A percentile compares a stretch with the other conserved stretches of the same genome.
Conservation (phyloP, 2,329 filamentous ascomycete species). For the Bipolaris victoriae region DNA sequence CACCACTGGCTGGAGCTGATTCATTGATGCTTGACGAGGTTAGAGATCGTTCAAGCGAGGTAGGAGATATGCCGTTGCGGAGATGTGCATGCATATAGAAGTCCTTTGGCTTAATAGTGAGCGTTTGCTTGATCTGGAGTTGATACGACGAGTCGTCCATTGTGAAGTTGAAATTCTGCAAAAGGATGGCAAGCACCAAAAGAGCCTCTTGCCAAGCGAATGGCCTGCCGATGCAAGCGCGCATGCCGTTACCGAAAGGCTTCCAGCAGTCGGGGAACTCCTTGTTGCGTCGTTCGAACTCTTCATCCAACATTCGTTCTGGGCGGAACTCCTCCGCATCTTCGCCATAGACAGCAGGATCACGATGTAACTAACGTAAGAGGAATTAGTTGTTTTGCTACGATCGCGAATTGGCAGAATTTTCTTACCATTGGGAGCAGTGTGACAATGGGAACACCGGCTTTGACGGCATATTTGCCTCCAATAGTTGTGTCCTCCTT, state of each 20-base stretch:
- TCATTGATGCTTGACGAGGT: conserved; percentile 30
- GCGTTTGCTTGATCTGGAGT: conserved; percentile 52
- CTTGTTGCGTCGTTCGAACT: conserved; percentile 48
- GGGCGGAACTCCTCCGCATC: conserved; percentile 55
- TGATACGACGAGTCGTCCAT: conserved; percentile 54
- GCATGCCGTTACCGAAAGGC: conserved; percentile 61
- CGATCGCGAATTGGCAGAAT: background rate
- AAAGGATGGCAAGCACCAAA: conserved; percentile 51
- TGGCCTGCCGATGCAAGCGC: conserved; percentile 60
- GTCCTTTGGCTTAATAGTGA: conserved; percentile 55
- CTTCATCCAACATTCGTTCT: conserved; percentile 56
- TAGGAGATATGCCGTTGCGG: conserved; percentile 40
- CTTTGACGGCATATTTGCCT: conserved; percentile 49
- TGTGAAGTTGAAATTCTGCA: conserved; percentile 55
- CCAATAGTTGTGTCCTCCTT: conserved; percentile 43
- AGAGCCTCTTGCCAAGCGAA: conserved; percentile 63
- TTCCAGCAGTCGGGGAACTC: conserved; percentile 55
- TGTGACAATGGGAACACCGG: conserved; percentile 40
- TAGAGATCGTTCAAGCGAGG: conserved; percentile 38
- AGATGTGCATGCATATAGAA: conserved; percentile 50
- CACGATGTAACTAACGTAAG: conserved; percentile 44
- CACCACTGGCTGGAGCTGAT: conserved; percentile 14
- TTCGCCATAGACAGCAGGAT: conserved; percentile 53
- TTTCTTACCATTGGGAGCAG: conserved; percentile 35
- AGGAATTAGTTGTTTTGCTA: background rate